Base-by-base conservation (phyloP, 441 rosid species). In the Adansonia gregorii region DNA sequence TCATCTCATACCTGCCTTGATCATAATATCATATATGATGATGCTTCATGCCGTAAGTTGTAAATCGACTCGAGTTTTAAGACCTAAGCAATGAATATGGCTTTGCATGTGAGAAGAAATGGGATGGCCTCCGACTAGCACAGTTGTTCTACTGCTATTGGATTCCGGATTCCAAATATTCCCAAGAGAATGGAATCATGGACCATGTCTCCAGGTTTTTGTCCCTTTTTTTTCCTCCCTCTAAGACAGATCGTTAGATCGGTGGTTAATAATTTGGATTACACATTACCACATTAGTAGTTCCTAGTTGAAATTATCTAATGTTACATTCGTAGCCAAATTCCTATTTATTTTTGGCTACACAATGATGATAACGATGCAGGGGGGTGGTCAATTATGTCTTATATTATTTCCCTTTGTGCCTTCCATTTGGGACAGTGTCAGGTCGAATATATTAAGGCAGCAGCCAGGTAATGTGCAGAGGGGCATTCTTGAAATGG, bases 61-160 rank as follows among this genome's bases (percentile, higher is more conserved):
- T 27, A 52, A 70, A 49, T n/a, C n/a, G 74, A 70, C 46, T 70
- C 22, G 6, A 69, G 3, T 67, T 43, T 19, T 46, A 52, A 70
- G 22, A 49, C 52, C 52, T 24, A 51, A 70, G 24, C 27, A 52
- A 70, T 22, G 24, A 15, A 52, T 15, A 70, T 27, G 48, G 48
- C 15, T 70, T 31, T 27, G 74, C 61, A 70, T 31, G 60, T 70
- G 61, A 70, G 15, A 51, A 70, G 4, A 71, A 71, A 54, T 31
- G 59, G n/a, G 45, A 71, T 71, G 61, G 27, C 22, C 74, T 71
- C 74, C 4, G 27, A 52, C 63, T 52, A 52, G 46, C 48, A 52
- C 27, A 31, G 63, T 71, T 31, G 63, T 71, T 71, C 54, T 9
- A 71, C 15, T 52, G 74, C 74, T 51, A 52, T 31, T 71, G 48